Conservation (phyloP, 1,139 yeast species). For the Trichomonascaceae sp. region DNA sequence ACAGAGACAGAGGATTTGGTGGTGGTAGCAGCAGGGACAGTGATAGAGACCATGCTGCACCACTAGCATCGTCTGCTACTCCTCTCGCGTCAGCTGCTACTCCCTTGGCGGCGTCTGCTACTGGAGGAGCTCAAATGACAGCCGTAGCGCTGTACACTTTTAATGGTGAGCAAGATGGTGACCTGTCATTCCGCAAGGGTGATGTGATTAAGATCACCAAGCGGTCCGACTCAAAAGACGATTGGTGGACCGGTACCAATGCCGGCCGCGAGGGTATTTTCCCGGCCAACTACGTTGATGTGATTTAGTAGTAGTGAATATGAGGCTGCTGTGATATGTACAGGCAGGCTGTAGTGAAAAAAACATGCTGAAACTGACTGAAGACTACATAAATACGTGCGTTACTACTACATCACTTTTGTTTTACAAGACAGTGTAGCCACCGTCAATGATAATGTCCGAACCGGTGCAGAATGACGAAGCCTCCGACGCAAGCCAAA, state of each 20-base stretch:
- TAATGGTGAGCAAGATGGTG: constrained; percentile 86
- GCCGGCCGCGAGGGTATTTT: constrained; percentile 81
- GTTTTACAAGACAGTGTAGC: constrained; percentile 35
- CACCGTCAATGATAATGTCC: constrained; percentile 57
- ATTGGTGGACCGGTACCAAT: constrained; percentile 96
- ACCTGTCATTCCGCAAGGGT: constrained; percentile 83
- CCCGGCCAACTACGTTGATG: constrained; percentile 93
- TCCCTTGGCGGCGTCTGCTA: constrained; percentile 16
- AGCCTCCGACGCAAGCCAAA: constrained; percentile 53
- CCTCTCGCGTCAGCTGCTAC: constrained; percentile 16
- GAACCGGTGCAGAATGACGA: constrained; percentile 54
- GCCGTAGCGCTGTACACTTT: constrained; percentile 85
- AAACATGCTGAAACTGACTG: too few relatives aligned
- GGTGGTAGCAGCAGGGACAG: constrained; percentile 4
- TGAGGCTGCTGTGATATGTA: too few relatives aligned
- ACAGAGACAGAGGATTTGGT: too few relatives aligned
- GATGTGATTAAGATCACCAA: constrained; percentile 84
- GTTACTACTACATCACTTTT: too few relatives aligned
- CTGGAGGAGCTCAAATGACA: constrained; percentile 26
- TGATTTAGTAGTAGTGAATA: too few relatives aligned
- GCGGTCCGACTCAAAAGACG: constrained; percentile 77
- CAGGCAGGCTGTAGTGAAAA: too few relatives aligned
- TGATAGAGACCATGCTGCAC: constrained; percentile 2
- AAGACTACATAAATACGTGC: too few relatives aligned
- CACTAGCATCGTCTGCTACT: constrained; percentile 1